These are phyloP conservation scores for Fusarium coicis DNA, from an alignment of 2,329 filamentous ascomycete genomes.

Conservation along the genomic window DNA sequence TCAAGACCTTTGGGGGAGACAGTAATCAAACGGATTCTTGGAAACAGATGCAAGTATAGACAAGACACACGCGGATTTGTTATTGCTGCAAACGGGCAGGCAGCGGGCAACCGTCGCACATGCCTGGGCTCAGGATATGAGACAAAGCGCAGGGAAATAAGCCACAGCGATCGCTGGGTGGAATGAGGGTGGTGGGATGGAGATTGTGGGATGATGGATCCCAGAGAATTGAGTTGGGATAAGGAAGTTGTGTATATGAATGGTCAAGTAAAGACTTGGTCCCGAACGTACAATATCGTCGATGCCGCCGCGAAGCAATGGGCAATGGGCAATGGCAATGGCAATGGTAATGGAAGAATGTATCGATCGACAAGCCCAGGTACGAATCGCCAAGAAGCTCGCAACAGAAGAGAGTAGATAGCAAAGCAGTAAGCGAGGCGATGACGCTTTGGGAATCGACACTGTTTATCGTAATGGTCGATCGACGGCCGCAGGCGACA, in stretches of 20 bases:
- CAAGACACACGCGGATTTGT: slow-evolving; percentile 35
- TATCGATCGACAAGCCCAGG: not conserved
- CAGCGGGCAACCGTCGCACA: slow-evolving; percentile 35
- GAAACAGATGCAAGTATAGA: slow-evolving; percentile 16
- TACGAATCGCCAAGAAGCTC: slow-evolving; percentile 1
- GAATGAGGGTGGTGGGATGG: slow-evolving; percentile 19
- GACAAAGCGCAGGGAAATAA: slow-evolving; percentile 25
- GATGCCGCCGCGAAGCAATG: not conserved
- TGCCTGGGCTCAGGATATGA: slow-evolving; percentile 33
- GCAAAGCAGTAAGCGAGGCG: not conserved
- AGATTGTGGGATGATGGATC: slow-evolving; percentile 10
- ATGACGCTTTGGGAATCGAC: slow-evolving; percentile 16
- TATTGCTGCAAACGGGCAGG: slow-evolving; percentile 24
- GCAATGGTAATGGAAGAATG: slow-evolving; percentile 4
- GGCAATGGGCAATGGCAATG: not conserved
- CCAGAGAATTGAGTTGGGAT: not conserved
- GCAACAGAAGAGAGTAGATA: slow-evolving; percentile 2
- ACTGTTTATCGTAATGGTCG: slow-evolving; percentile 26
- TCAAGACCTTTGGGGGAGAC: slow-evolving; percentile 24
- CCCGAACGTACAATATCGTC: slow-evolving; percentile 15
- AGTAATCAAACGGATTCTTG: slow-evolving; percentile 26
- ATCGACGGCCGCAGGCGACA: slow-evolving; percentile 18
- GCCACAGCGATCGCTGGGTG: slow-evolving; percentile 23
- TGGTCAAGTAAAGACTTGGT: slow-evolving; percentile 16
- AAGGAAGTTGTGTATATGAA: slow-evolving; percentile 19